Conservation (phyloP, 441 rosid species). For the Dalechampia spathulata region DNA sequence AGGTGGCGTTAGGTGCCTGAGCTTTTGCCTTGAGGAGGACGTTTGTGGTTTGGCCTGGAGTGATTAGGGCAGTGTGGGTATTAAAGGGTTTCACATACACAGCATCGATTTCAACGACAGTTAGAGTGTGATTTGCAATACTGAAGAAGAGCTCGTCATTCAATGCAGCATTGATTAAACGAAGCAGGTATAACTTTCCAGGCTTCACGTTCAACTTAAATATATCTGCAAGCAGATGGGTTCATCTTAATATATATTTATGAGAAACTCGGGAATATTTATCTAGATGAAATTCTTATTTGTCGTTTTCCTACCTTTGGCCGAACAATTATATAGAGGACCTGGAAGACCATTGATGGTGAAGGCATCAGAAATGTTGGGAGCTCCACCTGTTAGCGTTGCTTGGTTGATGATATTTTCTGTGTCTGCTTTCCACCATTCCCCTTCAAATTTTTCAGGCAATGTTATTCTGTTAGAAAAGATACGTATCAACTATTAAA, state of each 20-base stretch:
- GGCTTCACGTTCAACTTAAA: slow-evolving; percentile 42
- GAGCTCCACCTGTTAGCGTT: slow-evolving; percentile 51
- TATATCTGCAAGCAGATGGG: slow-evolving; percentile 44
- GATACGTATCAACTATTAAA: too few relatives aligned
- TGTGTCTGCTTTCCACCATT: slow-evolving; percentile 73
- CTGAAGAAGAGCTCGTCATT: slow-evolving; percentile 70
- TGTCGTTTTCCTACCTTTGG: slow-evolving; percentile 51
- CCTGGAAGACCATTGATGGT: slow-evolving; percentile 73
- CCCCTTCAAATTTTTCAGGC: slow-evolving; percentile 30
- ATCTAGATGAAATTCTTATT: too few relatives aligned
- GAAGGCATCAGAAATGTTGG: slow-evolving; percentile 67
- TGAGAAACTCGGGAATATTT: too few relatives aligned
- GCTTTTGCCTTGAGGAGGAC: slow-evolving; percentile 51
- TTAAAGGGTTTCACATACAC: slow-evolving; percentile 62
- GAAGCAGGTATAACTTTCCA: slow-evolving; percentile 42
- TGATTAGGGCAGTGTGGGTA: slow-evolving; percentile 32
- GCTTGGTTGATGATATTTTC: slow-evolving; percentile 51
- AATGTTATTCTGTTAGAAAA: background rate
- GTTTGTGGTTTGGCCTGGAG: slow-evolving; percentile 72
- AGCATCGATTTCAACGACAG: slow-evolving; percentile 72
- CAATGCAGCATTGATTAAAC: slow-evolving; percentile 47
- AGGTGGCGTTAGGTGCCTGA: slow-evolving; percentile 34
- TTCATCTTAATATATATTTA: too few relatives aligned
- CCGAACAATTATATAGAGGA: slow-evolving; percentile 68
- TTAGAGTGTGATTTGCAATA: slow-evolving; percentile 56